Evolutionary conservation across 1,284 basidiomycete species (phyloP).

Genomic region (Cerioporus squamosus): DNA sequence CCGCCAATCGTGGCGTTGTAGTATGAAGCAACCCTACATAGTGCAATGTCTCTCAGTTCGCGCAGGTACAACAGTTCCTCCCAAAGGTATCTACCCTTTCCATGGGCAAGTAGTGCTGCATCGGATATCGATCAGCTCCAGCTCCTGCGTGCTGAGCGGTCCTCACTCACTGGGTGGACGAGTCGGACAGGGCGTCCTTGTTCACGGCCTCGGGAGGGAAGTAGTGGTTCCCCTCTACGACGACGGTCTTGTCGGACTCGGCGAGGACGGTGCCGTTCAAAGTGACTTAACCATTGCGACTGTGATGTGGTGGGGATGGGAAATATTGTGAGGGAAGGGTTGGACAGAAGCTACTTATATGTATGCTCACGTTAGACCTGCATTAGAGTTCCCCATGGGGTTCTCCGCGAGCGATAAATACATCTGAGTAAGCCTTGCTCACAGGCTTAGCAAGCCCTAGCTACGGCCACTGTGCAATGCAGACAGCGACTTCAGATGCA

Average conservation of each 20-base stretch:
- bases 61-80: no score
- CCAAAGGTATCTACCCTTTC: conserved; percentile 62
- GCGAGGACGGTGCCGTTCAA: conserved; percentile 59
- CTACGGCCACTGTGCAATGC: no score
- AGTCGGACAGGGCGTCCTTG: conserved; percentile 46
- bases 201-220: conserved; percentile 62
- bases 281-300: conserved; percentile 50
- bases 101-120: conserved; percentile 60
- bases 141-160: background rate
- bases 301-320: no score
- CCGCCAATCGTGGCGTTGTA: conserved; percentile 58
- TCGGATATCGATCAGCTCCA: background rate
- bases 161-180: conserved; percentile 50
- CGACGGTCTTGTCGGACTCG: conserved; percentile 53
- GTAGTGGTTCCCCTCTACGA: conserved; percentile 70
- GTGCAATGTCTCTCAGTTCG: background rate
- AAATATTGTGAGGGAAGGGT: background rate
- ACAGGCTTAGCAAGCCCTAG: no score
- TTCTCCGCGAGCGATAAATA: no score
- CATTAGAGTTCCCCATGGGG: no score
- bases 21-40: conserved; percentile 59
- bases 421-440: background rate
- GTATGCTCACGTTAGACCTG: no score
- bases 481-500: no score
- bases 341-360: no score